Percentiles rank a stretch among this genome's conserved stretches.
Evolutionary conservation across 805 yeast genomes (phyloP).

Genomic region (Schwanniomyces occidentalis): DNA sequence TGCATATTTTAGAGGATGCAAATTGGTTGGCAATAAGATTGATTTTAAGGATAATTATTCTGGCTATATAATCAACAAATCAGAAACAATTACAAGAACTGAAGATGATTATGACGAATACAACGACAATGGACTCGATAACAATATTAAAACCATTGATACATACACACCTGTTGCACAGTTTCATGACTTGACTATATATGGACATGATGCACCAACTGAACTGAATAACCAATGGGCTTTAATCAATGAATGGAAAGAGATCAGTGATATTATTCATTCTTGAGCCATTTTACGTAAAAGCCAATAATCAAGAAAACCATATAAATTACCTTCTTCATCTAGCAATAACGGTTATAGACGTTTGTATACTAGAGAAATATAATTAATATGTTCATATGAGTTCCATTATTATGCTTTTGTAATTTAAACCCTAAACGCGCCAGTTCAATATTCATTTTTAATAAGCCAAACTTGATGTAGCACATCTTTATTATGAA

Average conservation of each 20-base stretch:
- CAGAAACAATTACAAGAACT: conserved; percentile 20
- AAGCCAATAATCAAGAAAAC: too few species aligned
- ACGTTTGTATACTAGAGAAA: too few species aligned
- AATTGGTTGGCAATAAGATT: conserved; percentile 25
- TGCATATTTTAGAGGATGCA: conserved; percentile 38
- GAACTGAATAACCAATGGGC: conserved; percentile 24
- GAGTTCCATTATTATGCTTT: too few species aligned
- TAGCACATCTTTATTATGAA: conserved; percentile 1
- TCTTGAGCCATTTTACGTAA: conserved; percentile 3
- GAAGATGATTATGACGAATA: conserved; percentile 2
- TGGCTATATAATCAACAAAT: conserved; percentile 28
- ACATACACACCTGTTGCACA: conserved; percentile 22
- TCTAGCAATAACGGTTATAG: too few species aligned
- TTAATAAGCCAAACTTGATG: too few species aligned
- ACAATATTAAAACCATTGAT: conserved; percentile 19
- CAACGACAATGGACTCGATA: conserved; percentile 10
- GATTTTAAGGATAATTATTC: conserved; percentile 14
- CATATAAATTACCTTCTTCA: too few species aligned
- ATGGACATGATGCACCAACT: conserved; percentile 33
- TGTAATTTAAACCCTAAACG: too few species aligned
- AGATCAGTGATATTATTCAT: conserved; percentile 26
- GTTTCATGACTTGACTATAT: conserved; percentile 21
- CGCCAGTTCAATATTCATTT: too few species aligned
- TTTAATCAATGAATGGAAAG: conserved; percentile 29
- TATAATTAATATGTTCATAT: too few species aligned